Base-by-base conservation (phyloP, 1,284 basidiomycete genomes). In the Sporisorium reilianum region DNA sequence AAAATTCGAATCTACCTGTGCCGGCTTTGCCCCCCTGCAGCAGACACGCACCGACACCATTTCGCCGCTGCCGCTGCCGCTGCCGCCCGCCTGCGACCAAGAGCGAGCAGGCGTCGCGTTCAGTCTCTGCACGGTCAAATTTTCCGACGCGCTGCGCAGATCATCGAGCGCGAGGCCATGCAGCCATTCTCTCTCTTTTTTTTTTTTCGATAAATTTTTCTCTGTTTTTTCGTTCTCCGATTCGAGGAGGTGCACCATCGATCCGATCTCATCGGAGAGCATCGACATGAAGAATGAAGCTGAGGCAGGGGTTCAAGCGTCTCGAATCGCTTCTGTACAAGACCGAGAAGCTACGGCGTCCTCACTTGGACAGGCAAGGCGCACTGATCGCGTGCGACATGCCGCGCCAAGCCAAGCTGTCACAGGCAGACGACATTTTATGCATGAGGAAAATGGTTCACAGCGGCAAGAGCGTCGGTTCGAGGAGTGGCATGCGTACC, bases 121-220 rank as follows among this genome's bases (percentile, higher is more conserved):
- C n/a, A n/a, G n/a, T n/a, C n/a, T n/a, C n/a, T 23, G 49, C 32
- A 30, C n/a, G n/a, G n/a, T n/a, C n/a, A 28, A 48, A 48, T 28
- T 4, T n/a, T 10, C 32, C 30, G 48, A 49, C 49, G 32, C 49
- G 22, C 49, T 14, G 18, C 45, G 46, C n/a, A 48, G 49, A 50
- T 50, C 49, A 36, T 36, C 18, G 28, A 26, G 30, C 46, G 48
- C 46, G 14, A 18, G 45, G 16, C 26, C 16, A 10, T 30, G 26
- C 45, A 46, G 26, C 26, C 9, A n/a, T 23, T n/a, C 4, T 46
- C 20, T 28, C 30, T 20, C 11, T 12, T 28, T 5, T 5, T 18
- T 46, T 26, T 4, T 30, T 10, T 30, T 30, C 42, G 23, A 20
- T 5, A 20, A 30, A 20, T 41, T 41, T 41, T 38, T 38, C n/a